A percentile compares a stretch with the other conserved stretches of the same genome.
Evolutionary conservation across 768 basidiomycete species (phyloP).

Genomic region (Tephrocybe rancida): DNA sequence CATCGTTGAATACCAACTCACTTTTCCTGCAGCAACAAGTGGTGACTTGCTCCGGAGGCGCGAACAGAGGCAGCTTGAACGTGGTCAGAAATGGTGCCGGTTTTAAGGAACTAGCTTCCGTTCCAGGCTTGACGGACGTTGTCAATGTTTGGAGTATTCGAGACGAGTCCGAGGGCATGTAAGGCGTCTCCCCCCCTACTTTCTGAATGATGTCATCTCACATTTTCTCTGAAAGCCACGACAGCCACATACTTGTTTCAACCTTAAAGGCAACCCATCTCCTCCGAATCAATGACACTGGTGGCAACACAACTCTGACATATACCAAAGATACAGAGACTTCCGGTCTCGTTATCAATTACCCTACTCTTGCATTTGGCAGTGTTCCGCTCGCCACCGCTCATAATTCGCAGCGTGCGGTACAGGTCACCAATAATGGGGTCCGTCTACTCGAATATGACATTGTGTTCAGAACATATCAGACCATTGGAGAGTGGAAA

Average conservation of each 20-base stretch:
- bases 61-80: conserved; percentile 74
- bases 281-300: conserved; percentile 46
- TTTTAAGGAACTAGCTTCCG: conserved; percentile 61
- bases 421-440: conserved; percentile 72
- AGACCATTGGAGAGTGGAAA: conserved; percentile 40
- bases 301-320: conserved; percentile 43
- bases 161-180: conserved; percentile 49
- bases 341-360: conserved; percentile 44
- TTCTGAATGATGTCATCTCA: conserved; percentile 1
- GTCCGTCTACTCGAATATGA: conserved; percentile 63
- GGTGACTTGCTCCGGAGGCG: conserved; percentile 84
- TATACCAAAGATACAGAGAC: conserved; percentile 30
- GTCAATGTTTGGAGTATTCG: conserved; percentile 66
- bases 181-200: conserved; percentile 25
- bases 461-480: conserved; percentile 39
- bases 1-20: not conserved
- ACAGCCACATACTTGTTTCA: conserved; percentile 63
- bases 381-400: conserved; percentile 51
- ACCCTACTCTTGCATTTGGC: conserved; percentile 64
- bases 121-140: conserved; percentile 61
- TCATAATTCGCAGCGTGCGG: conserved; percentile 52
- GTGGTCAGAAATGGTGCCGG: conserved; percentile 83
- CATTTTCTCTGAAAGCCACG: conserved; percentile 19
- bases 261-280: conserved; percentile 57
- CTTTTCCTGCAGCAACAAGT: conserved; percentile 61